A percentile compares a stretch with the other conserved stretches of the same genome.
Evolutionary conservation across 169 alveolate genomes (phyloP).

Genomic region (Neospora caninum): DNA sequence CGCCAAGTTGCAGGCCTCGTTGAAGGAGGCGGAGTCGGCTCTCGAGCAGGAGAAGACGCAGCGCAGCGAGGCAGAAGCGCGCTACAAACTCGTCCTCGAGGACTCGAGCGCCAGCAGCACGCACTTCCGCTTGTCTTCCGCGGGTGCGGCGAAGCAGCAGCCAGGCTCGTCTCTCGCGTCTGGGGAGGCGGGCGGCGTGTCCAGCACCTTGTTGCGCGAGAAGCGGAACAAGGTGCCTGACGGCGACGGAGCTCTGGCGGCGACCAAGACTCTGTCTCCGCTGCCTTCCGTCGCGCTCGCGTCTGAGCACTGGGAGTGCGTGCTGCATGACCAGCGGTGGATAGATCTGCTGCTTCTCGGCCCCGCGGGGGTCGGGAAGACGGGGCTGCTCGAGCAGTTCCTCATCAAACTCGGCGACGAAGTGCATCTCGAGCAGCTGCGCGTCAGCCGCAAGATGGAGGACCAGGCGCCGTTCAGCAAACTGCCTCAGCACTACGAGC

Average conservation of each 20-base stretch:
- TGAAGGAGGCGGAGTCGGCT: background rate
- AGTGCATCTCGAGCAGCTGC: constrained; percentile 11
- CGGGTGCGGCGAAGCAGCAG: background rate
- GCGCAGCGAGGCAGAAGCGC: constrained; percentile 38
- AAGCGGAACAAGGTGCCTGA: background rate
- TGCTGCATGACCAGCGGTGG: constrained; percentile 25
- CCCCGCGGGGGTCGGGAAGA: constrained; percentile 71
- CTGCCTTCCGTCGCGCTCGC: background rate
- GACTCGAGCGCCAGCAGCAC: constrained; percentile 16
- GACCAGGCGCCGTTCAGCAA: background rate
- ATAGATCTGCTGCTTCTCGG: constrained; percentile 72
- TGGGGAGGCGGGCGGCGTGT: background rate
- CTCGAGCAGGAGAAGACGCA: background rate
- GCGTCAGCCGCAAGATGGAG: constrained; percentile 12
- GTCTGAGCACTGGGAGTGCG: background rate
- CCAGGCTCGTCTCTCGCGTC: background rate
- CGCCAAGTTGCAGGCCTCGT: background rate
- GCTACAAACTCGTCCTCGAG: constrained; percentile 7
- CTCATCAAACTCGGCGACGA: constrained; percentile 2
- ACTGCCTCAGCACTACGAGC: background rate
- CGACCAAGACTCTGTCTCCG: background rate
- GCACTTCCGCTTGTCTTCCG: background rate
- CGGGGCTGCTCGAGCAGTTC: constrained; percentile 12
- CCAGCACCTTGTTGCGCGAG: background rate
- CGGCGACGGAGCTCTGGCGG: background rate